Evolutionary conservation across 192 early-diverging fungal genomes (phyloP).

Genomic region (Backusella tarrabulga): DNA sequence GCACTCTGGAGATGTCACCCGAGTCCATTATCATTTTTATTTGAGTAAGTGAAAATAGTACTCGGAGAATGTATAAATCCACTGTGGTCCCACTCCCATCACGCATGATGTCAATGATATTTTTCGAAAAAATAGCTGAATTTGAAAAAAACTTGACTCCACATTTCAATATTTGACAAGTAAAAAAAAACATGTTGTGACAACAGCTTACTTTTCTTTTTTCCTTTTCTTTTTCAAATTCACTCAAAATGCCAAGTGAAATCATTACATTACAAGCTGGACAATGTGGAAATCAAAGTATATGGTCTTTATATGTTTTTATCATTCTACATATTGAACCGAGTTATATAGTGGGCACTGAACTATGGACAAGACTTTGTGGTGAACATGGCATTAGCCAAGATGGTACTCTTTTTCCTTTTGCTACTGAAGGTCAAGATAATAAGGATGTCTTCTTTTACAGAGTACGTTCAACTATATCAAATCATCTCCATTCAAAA

Average conservation of each 20-base stretch:
- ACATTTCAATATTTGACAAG: not conserved
- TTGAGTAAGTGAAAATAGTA: too few relatives aligned
- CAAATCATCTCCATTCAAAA: not conserved
- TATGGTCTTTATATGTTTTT: not conserved
- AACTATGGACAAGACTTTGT: constrained; percentile 94
- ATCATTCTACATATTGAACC: not conserved
- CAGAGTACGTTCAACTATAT: constrained; percentile 51
- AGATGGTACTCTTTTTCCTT: constrained; percentile 89
- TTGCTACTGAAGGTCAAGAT: constrained; percentile 84
- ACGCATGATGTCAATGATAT: too few relatives aligned
- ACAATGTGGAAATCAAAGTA: constrained; percentile 98
- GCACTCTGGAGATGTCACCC: too few relatives aligned
- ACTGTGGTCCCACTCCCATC: too few relatives aligned
- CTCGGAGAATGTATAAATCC: too few relatives aligned
- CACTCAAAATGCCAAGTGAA: constrained; percentile 56
- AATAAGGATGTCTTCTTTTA: constrained; percentile 99
- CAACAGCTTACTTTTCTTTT: not conserved
- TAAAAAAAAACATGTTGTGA: not conserved
- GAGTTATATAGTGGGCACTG: constrained; percentile 70
- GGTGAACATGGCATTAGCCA: constrained; percentile 94
- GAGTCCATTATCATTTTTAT: too few relatives aligned
- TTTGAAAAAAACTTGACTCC: not conserved
- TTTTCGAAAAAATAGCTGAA: not conserved
- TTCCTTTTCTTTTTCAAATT: not conserved
- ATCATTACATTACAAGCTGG: constrained; percentile 96